These are phyloP conservation scores for Suillus cothurnatus DNA, from an alignment of 768 basidiomycete species.

Conservation along the genomic window DNA sequence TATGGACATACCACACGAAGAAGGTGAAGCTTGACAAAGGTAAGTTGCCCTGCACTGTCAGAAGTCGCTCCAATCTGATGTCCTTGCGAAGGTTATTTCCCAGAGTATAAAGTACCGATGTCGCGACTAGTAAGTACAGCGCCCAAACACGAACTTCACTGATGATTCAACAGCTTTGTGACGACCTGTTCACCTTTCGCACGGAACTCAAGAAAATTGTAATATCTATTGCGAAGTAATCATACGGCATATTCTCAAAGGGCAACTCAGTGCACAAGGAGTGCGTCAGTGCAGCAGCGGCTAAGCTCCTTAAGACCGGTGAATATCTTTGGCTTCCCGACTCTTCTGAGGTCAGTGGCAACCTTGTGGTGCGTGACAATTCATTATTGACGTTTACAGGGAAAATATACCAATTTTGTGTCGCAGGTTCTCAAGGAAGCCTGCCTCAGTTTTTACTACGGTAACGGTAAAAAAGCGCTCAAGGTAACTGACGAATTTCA, in stretches of 20 bases:
- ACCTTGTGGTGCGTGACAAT: not conserved
- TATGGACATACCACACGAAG: not conserved
- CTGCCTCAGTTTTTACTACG: not conserved
- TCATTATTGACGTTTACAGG: not conserved
- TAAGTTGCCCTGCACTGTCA: not conserved
- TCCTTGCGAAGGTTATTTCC: not conserved
- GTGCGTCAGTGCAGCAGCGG: not conserved
- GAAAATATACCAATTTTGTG: not conserved
- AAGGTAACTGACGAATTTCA: too few species aligned
- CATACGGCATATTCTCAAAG: not conserved
- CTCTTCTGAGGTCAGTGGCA: not conserved
- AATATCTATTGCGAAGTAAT: not conserved
- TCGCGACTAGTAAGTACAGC: not conserved
- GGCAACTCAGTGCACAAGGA: not conserved
- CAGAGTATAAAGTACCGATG: not conserved
- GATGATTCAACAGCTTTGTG: not conserved
- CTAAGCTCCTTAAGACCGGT: not conserved
- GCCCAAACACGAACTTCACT: not conserved
- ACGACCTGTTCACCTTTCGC: not conserved
- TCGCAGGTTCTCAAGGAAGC: not conserved
- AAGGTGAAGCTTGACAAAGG: not conserved
- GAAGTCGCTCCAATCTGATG: not conserved
- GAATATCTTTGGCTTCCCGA: not conserved
- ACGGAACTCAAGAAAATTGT: not conserved
- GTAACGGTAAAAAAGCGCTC: not conserved